A percentile compares a stretch with the other conserved stretches of the same genome.
phyloP scores from a whole-genome alignment of 805 yeast genomes.

The Sungouiella blattae region DNA sequence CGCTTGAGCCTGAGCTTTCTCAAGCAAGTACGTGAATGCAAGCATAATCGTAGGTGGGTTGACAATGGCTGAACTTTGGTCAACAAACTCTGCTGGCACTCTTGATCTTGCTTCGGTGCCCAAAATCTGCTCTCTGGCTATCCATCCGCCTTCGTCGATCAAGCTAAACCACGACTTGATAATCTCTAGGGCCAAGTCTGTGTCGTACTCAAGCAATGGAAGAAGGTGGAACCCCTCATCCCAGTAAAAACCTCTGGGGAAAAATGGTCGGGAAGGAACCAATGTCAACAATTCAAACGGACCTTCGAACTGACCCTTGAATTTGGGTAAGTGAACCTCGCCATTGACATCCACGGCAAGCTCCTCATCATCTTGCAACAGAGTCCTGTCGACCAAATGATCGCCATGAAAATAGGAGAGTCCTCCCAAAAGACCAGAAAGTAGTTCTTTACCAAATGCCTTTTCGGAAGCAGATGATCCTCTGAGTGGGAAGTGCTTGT shows the following conservation, averaged over 20 bases:
- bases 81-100: constrained; percentile 80
- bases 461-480: constrained; percentile 49
- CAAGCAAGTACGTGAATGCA: constrained; percentile 56
- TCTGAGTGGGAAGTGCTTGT: constrained; percentile 44
- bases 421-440: constrained; percentile 87
- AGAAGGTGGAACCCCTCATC: constrained; percentile 95
- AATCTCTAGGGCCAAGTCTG: constrained; percentile 76
- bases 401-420: constrained; percentile 85
- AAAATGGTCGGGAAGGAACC: constrained; percentile 90
- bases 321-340: constrained; percentile 21
- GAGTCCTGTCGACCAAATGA: constrained; percentile 71
- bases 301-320: constrained; percentile 63
- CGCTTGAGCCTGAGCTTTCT: constrained; percentile 3
- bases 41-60: constrained; percentile 94
- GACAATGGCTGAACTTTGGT: constrained; percentile 85
- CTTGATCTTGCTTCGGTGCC: constrained; percentile 87
- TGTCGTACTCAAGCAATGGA: constrained; percentile 78
- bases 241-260: constrained; percentile 98
- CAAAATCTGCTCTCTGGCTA: constrained; percentile 90
- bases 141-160: constrained; percentile 93
- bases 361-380: constrained; percentile 65
- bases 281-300: constrained; percentile 75
- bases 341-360: constrained; percentile 44
- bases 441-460: constrained; percentile 68
- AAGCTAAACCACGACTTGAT: constrained; percentile 82